Evolutionary conservation across 2,329 filamentous ascomycete genomes (phyloP).

Genomic region (Sporothrix globosa): DNA sequence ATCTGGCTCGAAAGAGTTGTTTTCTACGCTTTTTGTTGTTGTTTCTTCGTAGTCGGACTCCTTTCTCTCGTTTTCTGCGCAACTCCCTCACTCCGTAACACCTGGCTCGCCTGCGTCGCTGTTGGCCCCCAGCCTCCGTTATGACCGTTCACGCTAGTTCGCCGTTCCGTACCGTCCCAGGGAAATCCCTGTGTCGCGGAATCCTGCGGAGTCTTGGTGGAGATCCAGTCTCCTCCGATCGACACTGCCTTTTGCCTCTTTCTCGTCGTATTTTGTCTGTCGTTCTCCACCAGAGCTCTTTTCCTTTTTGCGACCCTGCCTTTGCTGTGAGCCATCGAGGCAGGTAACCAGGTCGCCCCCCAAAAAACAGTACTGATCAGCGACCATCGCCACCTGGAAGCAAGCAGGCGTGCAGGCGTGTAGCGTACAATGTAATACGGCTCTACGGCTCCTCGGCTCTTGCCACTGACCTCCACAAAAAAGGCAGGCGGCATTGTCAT

Average conservation of each 20-base stretch:
- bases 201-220: background rate
- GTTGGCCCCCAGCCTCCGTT: too few relatives aligned
- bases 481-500: too few relatives aligned
- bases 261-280: background rate
- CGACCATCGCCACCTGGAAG: background rate
- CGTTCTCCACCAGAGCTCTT: constrained; percentile 7
- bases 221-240: background rate
- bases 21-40: background rate
- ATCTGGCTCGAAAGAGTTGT: too few relatives aligned
- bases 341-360: background rate
- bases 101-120: too few relatives aligned
- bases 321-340: background rate
- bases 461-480: background rate
- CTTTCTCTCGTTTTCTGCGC: too few relatives aligned
- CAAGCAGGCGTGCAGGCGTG: too few relatives aligned
- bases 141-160: too few relatives aligned
- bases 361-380: background rate
- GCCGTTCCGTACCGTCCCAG: constrained; percentile 22
- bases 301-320: background rate
- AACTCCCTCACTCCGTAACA: too few relatives aligned
- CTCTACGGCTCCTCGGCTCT: background rate
- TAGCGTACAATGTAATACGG: background rate
- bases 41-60: background rate
- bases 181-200: background rate
- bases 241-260: constrained; percentile 9